Base-by-base conservation (phyloP, 768 basidiomycete genomes). In the Pilatotrama ljubarskyi region DNA sequence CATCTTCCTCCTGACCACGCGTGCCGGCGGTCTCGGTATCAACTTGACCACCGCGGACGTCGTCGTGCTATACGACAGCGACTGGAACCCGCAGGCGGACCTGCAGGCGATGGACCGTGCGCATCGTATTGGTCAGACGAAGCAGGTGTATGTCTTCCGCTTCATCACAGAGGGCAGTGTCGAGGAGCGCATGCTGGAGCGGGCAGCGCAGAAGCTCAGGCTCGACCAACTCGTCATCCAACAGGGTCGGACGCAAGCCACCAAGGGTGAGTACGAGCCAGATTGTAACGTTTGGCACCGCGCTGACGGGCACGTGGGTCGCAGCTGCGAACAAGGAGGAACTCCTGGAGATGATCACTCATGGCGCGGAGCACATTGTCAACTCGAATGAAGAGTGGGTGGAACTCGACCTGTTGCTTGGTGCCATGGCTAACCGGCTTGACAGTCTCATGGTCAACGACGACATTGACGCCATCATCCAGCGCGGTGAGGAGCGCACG, bases 61-160 rank as follows among this genome's bases (percentile, higher is more conserved):
- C 42, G 96, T 99, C 50, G 88, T 98, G 0, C 77, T 98, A 5
- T 98, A 98, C 64, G 97, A 99, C 68, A 93, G 90, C 62, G 97
- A 99, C 72, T 98, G 97, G 95, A 99, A 98, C 73, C 96, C 97
- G 1, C 97, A 99, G 76, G 97, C 96, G 2, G 97, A 99, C 78
- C 75, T 99, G 46, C 97, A 99, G 72, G 97, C 97, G 5, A 98
- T 97, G 96, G 95, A 98, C 70, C 91, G 94, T 58, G 95, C 95
- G 0, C 95, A 96, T 76, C 91, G 94, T 57, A 96, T 96, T 62
- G 95, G 95, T 3, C 95, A 98, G 76, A 96, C 92, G 44, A 98
- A 96, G 75, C 95, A 98, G 74, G 95, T 97, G 18, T 95, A 94
- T 68, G 95, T 97, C 5, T 98, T 93, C 79, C 79, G 95, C n/a